Base-by-base conservation (phyloP, 2,329 filamentous ascomycete genomes). In the Diplocarpon rosae region DNA sequence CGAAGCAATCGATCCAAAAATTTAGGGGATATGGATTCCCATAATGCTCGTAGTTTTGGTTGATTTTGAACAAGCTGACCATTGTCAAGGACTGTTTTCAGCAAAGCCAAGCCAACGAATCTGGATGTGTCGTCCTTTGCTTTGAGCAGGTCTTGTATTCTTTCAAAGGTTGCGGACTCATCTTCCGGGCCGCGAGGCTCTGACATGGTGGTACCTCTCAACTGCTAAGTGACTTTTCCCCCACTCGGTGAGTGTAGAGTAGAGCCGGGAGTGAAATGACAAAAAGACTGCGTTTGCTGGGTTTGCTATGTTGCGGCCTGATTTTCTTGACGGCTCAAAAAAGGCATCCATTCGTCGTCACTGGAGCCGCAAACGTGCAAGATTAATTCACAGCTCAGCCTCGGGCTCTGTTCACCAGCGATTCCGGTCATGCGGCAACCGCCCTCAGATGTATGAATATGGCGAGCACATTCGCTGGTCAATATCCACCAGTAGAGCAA, bases 51-150 rank as follows among this genome's bases (percentile, higher is more conserved):
- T 4, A 81, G 55, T 7, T 57, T 59, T 1, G 62, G 60, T 9
- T 67, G 63, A 59, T 78, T 68, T 42, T 69, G 62, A 36, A 68
- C 68, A 16, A 78, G 60, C 16, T 68, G 62, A 5, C 73, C 71
- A 56, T 75, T 78, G 60, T 83, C 78, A 28, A 85, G 67, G 11
- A 80, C 63, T n/a, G 76, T 74, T 55, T 78, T 81, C 40, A 84
- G 68, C 16, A 84, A 67, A 1, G 78, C 76, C 16, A 85, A 66
- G 7, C 78, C 80, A 32, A 83, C 78, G 52, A 85, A 83, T 55
- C 76, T 72, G 15, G 77, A 75, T 0, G 80, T 84, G 57, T 85
- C 80, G 57, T 83, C 72, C 48, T 76, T 78, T 43, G 73, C 63
- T 43, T 66, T 65, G 29, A 85, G 68, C 2, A 83, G 68, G 1